Conservation (phyloP, 305 asterid species). For the Fraxinus nigra region DNA sequence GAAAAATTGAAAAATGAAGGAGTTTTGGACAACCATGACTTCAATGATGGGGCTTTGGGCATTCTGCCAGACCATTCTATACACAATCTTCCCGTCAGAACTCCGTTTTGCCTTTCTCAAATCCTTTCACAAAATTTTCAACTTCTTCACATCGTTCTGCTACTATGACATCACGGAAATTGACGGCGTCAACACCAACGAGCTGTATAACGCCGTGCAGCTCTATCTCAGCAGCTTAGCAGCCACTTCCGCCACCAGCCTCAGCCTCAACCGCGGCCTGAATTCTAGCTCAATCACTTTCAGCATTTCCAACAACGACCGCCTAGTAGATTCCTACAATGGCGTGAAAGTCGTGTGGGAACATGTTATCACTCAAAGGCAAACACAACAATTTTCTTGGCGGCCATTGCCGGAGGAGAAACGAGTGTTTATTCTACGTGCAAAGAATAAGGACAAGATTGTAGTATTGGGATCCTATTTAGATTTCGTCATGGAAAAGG, state of each 20-base stretch:
- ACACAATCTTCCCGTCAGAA: slow-evolving; percentile 39
- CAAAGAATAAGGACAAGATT: slow-evolving; percentile 33
- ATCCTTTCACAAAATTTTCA: slow-evolving; percentile 28
- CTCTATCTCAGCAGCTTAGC: slow-evolving; percentile 43
- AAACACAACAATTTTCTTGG: slow-evolving; percentile 40
- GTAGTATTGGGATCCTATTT: slow-evolving; percentile 32
- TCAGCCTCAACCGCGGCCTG: slow-evolving; percentile 36
- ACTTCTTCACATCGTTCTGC: slow-evolving; percentile 37
- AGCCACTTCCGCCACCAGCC: slow-evolving; percentile 31
- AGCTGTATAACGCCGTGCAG: slow-evolving; percentile 48
- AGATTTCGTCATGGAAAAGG: slow-evolving; percentile 43
- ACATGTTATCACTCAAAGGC: slow-evolving; percentile 40
- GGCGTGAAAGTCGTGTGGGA: slow-evolving; percentile 40
- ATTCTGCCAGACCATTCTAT: slow-evolving; percentile 34
- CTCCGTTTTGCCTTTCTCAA: slow-evolving; percentile 35
- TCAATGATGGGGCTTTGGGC: slow-evolving; percentile 53
- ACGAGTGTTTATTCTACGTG: slow-evolving; percentile 40
- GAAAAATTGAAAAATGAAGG: slow-evolving; percentile 22
- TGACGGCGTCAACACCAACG: slow-evolving; percentile 53
- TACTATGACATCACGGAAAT: slow-evolving; percentile 47
- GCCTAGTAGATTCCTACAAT: slow-evolving; percentile 27
- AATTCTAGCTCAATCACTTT: slow-evolving; percentile 40
- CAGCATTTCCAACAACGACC: slow-evolving; percentile 45
- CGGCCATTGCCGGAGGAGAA: slow-evolving; percentile 50
- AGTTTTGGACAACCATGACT: slow-evolving; percentile 42